These are phyloP conservation scores for Eurotiales sp. DNA, from an alignment of 2,329 filamentous ascomycete genomes.

Conservation along the genomic window DNA sequence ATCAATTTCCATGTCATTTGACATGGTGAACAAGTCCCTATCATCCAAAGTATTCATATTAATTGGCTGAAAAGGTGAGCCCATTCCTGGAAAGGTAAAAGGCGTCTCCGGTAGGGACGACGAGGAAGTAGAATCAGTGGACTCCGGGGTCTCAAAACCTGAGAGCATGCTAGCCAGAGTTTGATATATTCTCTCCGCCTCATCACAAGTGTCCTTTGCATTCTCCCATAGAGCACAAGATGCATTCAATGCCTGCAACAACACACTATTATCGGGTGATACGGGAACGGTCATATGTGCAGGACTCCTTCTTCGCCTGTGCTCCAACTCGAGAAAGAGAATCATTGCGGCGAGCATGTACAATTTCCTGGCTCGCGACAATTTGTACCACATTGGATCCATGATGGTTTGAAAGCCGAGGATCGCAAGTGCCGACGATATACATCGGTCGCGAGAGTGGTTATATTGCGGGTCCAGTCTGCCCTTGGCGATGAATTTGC, in stretches of 20 bases:
- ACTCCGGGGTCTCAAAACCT: conserved; percentile 2
- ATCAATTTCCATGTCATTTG: conserved; percentile 14
- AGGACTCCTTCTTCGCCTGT: conserved; percentile 6
- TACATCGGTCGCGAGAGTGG: conserved; percentile 82
- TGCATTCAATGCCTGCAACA: conserved; percentile 9
- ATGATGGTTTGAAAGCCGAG: conserved; percentile 8
- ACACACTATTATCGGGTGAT: background rate
- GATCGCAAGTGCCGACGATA: conserved; percentile 56
- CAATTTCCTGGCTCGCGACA: conserved; percentile 6
- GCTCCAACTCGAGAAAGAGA: conserved; percentile 12
- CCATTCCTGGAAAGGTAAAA: background rate
- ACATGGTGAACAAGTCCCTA: conserved; percentile 8
- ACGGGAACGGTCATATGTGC: background rate
- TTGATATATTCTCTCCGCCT: conserved; percentile 5
- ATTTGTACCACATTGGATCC: conserved; percentile 8
- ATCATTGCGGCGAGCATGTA: conserved; percentile 11
- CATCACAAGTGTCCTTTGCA: conserved; percentile 5
- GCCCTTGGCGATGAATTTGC: conserved; percentile 75
- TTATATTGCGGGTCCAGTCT: conserved; percentile 74
- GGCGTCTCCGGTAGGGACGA: background rate
- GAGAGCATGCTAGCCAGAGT: conserved; percentile 10
- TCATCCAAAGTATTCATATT: background rate
- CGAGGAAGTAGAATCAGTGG: background rate
- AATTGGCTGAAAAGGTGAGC: background rate
- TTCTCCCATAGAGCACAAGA: conserved; percentile 10